Conservation (phyloP, 2,329 filamentous ascomycete species). For the Neofusicoccum sp. region DNA sequence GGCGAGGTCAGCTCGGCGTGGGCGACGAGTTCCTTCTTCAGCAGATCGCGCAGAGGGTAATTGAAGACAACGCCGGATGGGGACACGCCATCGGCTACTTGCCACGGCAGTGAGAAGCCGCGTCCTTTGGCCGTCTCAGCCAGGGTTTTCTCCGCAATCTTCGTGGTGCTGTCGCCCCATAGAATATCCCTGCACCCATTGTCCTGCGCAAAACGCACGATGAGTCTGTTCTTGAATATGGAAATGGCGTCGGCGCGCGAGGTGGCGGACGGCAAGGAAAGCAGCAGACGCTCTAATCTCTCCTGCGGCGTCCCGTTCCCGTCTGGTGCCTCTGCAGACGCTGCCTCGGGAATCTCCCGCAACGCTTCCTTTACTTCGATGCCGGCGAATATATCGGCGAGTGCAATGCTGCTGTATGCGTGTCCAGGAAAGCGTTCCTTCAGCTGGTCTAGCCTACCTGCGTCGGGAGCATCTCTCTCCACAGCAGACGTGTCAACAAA, state of each 20-base stretch:
- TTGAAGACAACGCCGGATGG: slow-evolving; percentile 62
- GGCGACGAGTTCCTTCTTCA: slow-evolving; percentile 72
- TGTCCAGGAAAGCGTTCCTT: slow-evolving; percentile 64
- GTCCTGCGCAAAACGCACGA: slow-evolving; percentile 63
- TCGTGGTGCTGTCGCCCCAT: slow-evolving; percentile 83
- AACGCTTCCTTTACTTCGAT: background rate
- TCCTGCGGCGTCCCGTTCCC: background rate
- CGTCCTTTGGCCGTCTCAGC: slow-evolving; percentile 88
- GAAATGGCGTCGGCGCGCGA: slow-evolving; percentile 71
- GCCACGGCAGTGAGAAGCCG: slow-evolving; percentile 78
- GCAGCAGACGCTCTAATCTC: slow-evolving; percentile 54
- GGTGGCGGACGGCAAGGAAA: slow-evolving; percentile 67
- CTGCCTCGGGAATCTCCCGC: background rate
- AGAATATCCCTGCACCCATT: slow-evolving; percentile 68
- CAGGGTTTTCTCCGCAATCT: slow-evolving; percentile 80
- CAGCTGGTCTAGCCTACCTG: slow-evolving; percentile 36
- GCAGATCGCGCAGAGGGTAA: slow-evolving; percentile 81
- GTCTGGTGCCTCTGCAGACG: background rate
- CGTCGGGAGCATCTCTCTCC: slow-evolving; percentile 49
- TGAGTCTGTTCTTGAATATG: slow-evolving; percentile 68
- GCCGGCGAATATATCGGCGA: slow-evolving; percentile 56
- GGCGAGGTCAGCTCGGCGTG: slow-evolving; percentile 60
- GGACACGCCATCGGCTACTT: slow-evolving; percentile 71
- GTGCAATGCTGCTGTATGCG: slow-evolving; percentile 59
- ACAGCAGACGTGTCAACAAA: slow-evolving; percentile 47